Conservation (phyloP, 2,329 filamentous ascomycete genomes). For the Cytospora mali region DNA sequence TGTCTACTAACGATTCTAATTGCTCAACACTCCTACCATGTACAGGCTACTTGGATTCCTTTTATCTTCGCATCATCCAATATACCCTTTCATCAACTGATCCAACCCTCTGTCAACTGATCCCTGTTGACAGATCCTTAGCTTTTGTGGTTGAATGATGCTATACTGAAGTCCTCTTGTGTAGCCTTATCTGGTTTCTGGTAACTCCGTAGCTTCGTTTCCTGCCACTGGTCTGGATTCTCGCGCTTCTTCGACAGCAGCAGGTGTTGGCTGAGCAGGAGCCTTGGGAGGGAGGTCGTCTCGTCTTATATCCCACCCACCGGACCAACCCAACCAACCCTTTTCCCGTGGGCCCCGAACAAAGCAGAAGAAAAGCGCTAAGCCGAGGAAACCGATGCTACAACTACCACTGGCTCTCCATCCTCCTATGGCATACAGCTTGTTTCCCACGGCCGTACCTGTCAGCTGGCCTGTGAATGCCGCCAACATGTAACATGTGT, state of each 20-base stretch:
- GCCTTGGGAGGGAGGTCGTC: background rate
- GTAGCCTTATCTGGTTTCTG: background rate
- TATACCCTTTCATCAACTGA: too few species aligned
- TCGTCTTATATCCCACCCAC: slow-evolving; percentile 42
- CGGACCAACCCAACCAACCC: slow-evolving; percentile 47
- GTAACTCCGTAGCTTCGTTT: background rate
- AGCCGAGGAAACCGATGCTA: slow-evolving; percentile 43
- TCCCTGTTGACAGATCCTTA: too few species aligned
- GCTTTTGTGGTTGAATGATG: too few species aligned
- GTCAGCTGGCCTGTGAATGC: slow-evolving; percentile 76
- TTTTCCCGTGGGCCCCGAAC: slow-evolving; percentile 44
- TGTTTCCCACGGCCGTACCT: slow-evolving; percentile 45
- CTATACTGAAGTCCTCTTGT: background rate
- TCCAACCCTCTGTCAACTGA: too few species aligned
- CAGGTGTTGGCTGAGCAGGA: background rate
- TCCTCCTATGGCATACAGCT: slow-evolving; percentile 42
- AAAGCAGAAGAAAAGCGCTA: slow-evolving; percentile 41
- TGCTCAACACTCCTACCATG: too few species aligned
- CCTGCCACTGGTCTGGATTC: background rate
- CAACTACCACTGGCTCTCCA: slow-evolving; percentile 52
- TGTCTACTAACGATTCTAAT: too few species aligned
- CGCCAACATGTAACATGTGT: slow-evolving; percentile 80
- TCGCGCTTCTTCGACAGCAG: background rate
- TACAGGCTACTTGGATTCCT: too few species aligned
- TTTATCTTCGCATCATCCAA: too few species aligned